Percentiles rank a stretch among this genome's conserved stretches.
These are phyloP conservation scores for Thalassia testudinum DNA, from an alignment of 116 monocot species.

Conservation along the genomic window DNA sequence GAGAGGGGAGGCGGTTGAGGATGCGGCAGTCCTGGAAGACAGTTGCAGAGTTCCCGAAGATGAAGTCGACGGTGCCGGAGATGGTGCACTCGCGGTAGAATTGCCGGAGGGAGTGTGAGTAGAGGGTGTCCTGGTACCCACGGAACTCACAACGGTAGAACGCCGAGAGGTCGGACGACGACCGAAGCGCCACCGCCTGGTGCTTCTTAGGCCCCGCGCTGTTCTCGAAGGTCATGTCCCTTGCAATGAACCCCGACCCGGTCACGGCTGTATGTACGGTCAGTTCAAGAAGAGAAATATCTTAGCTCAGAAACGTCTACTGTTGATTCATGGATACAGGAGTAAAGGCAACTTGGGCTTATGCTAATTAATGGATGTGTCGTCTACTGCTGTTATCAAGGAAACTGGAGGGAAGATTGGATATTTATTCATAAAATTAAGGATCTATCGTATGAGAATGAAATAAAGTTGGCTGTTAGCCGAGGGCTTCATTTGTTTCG, in stretches of 20 bases:
- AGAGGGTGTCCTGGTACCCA: constrained; percentile 83
- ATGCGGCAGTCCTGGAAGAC: constrained; percentile 54
- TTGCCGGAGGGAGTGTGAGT: constrained; percentile 72
- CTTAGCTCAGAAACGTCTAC: too few relatives aligned
- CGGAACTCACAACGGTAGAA: too few relatives aligned
- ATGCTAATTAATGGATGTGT: too few relatives aligned
- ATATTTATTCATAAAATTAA: too few relatives aligned
- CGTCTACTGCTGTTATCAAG: too few relatives aligned
- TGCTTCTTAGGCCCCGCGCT: constrained; percentile 57
- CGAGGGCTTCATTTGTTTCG: too few relatives aligned
- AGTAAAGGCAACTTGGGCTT: too few relatives aligned
- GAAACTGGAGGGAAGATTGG: too few relatives aligned
- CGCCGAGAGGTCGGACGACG: constrained; percentile 21
- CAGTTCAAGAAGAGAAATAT: not conserved
- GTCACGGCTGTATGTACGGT: constrained; percentile 19
- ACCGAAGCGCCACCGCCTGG: constrained; percentile 71
- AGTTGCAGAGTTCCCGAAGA: constrained; percentile 80
- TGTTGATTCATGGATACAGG: too few relatives aligned
- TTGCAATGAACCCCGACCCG: constrained; percentile 57
- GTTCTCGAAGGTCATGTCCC: constrained; percentile 53
- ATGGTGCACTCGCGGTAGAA: constrained; percentile 70
- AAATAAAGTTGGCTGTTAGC: too few relatives aligned
- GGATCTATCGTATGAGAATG: too few relatives aligned
- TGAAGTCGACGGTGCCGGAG: constrained; percentile 59
- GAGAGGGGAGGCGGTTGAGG: constrained; percentile 21